phyloP scores from a whole-genome alignment of 352 stramenopile genomes.

The Globisporangium mamillatum region DNA sequence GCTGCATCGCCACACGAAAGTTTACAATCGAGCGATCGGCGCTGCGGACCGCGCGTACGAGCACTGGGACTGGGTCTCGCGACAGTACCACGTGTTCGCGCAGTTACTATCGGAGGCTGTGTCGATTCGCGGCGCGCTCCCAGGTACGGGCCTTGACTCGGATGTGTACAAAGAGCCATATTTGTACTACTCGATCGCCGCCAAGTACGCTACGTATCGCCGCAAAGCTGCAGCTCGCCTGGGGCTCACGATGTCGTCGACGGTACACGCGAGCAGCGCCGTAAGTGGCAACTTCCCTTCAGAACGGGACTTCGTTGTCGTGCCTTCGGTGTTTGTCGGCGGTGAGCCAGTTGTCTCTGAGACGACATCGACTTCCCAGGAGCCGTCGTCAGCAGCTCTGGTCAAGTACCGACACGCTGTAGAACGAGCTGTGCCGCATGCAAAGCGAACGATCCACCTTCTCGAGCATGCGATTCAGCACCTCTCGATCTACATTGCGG shows the following conservation, averaged over 20 bases:
- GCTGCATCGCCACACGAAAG: slow-evolving; percentile 74
- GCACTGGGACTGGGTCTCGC: slow-evolving; percentile 83
- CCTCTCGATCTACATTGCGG: slow-evolving; percentile 60
- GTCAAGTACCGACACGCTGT: slow-evolving; percentile 63
- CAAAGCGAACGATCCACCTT: slow-evolving; percentile 68
- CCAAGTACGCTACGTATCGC: slow-evolving; percentile 80
- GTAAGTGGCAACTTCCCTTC: slow-evolving; percentile 25
- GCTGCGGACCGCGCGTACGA: slow-evolving; percentile 64
- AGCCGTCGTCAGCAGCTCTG: slow-evolving; percentile 52
- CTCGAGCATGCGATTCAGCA: slow-evolving; percentile 78
- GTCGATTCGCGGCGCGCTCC: slow-evolving; percentile 60
- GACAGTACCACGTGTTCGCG: slow-evolving; percentile 87
- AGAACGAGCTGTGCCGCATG: slow-evolving; percentile 61
- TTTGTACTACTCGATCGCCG: slow-evolving; percentile 80
- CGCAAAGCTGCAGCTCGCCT: slow-evolving; percentile 63
- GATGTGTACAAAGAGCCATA: slow-evolving; percentile 87
- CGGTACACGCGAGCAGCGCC: neutral
- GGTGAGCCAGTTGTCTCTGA: slow-evolving; percentile 66
- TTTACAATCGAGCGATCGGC: slow-evolving; percentile 55
- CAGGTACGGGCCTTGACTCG: slow-evolving; percentile 59
- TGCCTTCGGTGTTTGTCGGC: slow-evolving; percentile 68
- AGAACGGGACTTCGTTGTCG: slow-evolving; percentile 64
- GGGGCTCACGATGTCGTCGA: slow-evolving; percentile 31
- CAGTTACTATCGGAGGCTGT: slow-evolving; percentile 74
- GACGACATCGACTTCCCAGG: slow-evolving; percentile 27